Base-by-base conservation (phyloP, 768 basidiomycete species). In the Russula earlei region DNA sequence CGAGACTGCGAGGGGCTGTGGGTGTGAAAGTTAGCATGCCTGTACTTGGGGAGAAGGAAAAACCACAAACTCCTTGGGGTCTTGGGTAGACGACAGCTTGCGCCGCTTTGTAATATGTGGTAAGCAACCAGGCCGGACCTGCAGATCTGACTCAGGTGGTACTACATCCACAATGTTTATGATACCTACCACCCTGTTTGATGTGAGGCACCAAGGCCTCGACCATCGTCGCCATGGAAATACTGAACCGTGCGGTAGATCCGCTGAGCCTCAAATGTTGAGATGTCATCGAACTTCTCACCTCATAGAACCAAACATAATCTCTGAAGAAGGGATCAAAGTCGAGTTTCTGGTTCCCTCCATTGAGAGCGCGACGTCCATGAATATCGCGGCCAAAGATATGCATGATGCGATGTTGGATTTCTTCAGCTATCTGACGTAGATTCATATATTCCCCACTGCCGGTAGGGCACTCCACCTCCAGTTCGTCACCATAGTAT, bases 371-470 rank as follows among this genome's bases (percentile, higher is more conserved):
- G 38, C 96, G 77, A 58, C 81, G 78, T 10, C 94, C 93, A 57
- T 90, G 79, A 59, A 80, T 69, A 67, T 99, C 95, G 25, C 93
- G 83, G n/a, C 90, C 85, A 65, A 99, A 99, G 64, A 99, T 92
- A 69, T 98, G 93, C 54, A 98, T 99, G 59, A 98, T 84, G n/a
- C 96, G 85, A 67, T 98, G 95, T 69, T 98, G 96, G 54, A 99
- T 93, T 70, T 99, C 96, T 65, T 97, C 95, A 5, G 96, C 92
- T 19, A 95, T 92, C 55, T 82, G 79, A 10, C 86, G 90, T 8
- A 99, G 82, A 67, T 92, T 90, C 93, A 97, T 97, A 70, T 85
- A 91, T 63, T 96, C 94, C n/a, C 96, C 96, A 60, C 86, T 89
- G 25, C 93, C 92, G 0, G 91, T 93, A 5, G 96, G 96, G 65